Conservation (phyloP, 306 rosid species). For the Fragaria vesca region DNA sequence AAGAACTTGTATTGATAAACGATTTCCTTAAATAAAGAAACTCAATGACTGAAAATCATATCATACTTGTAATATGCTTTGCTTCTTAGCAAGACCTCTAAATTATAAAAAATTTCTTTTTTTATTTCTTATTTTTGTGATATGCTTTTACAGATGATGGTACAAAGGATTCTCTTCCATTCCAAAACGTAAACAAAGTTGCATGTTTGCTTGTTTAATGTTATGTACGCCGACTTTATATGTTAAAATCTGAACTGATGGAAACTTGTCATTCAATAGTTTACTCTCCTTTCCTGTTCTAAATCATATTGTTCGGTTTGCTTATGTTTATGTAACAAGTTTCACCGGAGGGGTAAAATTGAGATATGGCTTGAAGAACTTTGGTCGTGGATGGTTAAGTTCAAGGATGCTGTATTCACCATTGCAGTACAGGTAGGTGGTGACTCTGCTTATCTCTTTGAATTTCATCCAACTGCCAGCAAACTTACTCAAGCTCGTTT, state of each 20-base stretch:
- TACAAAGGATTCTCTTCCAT: background rate
- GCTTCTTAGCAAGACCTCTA: too few relatives aligned
- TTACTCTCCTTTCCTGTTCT: background rate
- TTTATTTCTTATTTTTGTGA: background rate
- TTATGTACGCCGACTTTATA: background rate
- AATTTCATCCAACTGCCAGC: constrained; percentile 13
- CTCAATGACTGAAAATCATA: too few relatives aligned
- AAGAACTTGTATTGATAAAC: background rate
- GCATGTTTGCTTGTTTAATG: background rate
- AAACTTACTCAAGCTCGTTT: constrained; percentile 1
- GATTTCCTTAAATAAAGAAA: too few relatives aligned
- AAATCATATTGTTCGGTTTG: constrained; percentile 18
- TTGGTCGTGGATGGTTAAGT: constrained; percentile 87
- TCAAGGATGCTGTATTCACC: constrained; percentile 76
- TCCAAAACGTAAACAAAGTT: background rate
- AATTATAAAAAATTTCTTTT: too few relatives aligned
- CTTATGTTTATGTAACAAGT: constrained; percentile 42
- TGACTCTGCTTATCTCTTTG: constrained; percentile 10
- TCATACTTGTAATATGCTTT: too few relatives aligned
- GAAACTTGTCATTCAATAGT: background rate
- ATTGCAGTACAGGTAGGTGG: constrained; percentile 76
- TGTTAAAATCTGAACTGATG: background rate
- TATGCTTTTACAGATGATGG: background rate
- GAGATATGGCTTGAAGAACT: constrained; percentile 98
- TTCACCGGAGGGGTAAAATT: constrained; percentile 71